Evolutionary conservation across 805 yeast genomes (phyloP), one percentile per base, ranked within the genome.

Genomic region (Cyberlindnera mrakii): DNA sequence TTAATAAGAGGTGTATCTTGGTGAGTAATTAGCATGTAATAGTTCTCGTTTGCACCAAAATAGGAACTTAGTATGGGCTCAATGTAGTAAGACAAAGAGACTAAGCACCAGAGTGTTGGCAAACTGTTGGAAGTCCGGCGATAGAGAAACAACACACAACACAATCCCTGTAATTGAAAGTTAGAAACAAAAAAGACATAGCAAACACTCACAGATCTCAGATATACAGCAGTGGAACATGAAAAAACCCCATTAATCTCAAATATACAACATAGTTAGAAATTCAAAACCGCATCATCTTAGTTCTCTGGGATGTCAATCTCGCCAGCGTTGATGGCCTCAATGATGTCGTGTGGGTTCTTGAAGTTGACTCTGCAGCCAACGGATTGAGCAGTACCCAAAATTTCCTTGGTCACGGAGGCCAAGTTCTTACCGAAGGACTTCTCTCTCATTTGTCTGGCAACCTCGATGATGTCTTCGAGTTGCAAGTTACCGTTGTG

Each of bases 301-400:
- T 78, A 80, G 78, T 81, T 81, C 73, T 79, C 87, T 74, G 87
- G 86, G 67, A 80, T 73, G 72, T 91, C 98, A 69, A 93, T 83
- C 76, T 89, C 96, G 76, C 99, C 99, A 74, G 84, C 91, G 79
- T 91, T 82, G 73, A 93, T 93, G 72, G 91, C 96, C 63, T 90
- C 99, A 67, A 93, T 91, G 78, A 91, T 84, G 75, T 86, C 97
- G 72, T 93, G 98, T 63, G 99, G 96, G 83, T 91, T 91, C 83
- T 93, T 91, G 78, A 90, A 95, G 75, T 89, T 91, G 70, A 93
- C 97, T 78, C 97, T 90, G 79, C 96, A 90, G 67, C 99, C 99
- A 68, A 93, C 95, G 57, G 97, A 90, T 80, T 91, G 98, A 65
- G 98, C 97, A 73, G 99, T 93, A 75, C 99, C 99, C 71, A 93